Evolutionary conservation across 2,329 filamentous ascomycete species (phyloP).

Genomic region (Fusarium sublunatum): DNA sequence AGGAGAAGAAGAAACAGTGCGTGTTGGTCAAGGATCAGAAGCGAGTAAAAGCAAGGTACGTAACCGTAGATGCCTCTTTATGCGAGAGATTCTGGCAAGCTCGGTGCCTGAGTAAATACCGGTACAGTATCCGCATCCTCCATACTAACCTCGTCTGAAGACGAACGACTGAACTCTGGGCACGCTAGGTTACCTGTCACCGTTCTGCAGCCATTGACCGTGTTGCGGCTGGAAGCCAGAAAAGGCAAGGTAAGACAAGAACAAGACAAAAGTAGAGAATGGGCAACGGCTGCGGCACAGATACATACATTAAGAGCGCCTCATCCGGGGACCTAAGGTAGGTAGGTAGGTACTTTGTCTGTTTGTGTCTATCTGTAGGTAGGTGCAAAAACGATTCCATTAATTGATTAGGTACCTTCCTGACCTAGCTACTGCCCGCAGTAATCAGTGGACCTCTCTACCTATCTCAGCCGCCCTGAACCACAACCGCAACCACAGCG

Average conservation of each 20-base stretch:
- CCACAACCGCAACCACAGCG: too few relatives aligned
- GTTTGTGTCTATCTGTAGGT: too few relatives aligned
- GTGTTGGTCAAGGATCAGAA: constrained; percentile 17
- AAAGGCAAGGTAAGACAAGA: constrained; percentile 2
- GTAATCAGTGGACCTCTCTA: too few relatives aligned
- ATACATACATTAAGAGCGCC: neutral
- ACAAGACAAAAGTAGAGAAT: constrained; percentile 3
- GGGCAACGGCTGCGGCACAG: constrained; percentile 13
- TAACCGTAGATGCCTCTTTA: neutral
- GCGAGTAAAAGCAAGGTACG: constrained; percentile 10
- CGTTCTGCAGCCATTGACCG: constrained; percentile 4
- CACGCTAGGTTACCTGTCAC: constrained; percentile 7
- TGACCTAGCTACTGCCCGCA: neutral
- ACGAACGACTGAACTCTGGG: neutral
- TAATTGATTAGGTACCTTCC: neutral
- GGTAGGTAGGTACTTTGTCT: too few relatives aligned
- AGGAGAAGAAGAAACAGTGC: constrained; percentile 7
- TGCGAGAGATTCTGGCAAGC: constrained; percentile 14
- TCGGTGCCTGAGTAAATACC: neutral
- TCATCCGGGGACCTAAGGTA: neutral
- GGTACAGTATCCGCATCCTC: too few relatives aligned
- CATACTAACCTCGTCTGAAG: too few relatives aligned
- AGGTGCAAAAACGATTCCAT: neutral
- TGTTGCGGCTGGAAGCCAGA: neutral
- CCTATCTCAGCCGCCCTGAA: constrained; percentile 8